Conservation (phyloP, 352 stramenopile species). For the Phytopythium oedochilum region DNA sequence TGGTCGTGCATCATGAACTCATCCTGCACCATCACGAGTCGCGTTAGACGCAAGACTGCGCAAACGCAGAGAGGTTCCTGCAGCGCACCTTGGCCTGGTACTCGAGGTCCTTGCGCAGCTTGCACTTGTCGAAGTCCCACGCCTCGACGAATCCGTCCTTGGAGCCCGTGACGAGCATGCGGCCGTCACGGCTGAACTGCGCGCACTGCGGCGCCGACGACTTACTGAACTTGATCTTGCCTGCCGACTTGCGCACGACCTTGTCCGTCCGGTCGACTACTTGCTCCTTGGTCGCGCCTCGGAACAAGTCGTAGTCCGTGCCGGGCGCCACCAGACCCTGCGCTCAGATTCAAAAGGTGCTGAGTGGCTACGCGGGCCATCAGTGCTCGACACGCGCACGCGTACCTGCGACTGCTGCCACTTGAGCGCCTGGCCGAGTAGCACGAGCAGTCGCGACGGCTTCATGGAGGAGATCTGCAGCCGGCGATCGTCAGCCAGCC, state of each 20-base stretch:
- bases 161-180: constrained; percentile 89
- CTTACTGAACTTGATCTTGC: constrained; percentile 90
- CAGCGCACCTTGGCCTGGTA: constrained; percentile 84
- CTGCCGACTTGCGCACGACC: constrained; percentile 49
- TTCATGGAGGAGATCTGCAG: constrained; percentile 45
- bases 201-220: constrained; percentile 76
- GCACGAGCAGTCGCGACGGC: constrained; percentile 85
- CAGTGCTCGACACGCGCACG: background rate
- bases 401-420: constrained; percentile 81
- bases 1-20: constrained; percentile 93
- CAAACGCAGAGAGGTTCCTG: background rate
- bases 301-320: constrained; percentile 83
- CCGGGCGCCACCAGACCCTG: constrained; percentile 58
- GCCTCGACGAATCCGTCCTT: constrained; percentile 95
- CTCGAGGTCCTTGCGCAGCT: constrained; percentile 87
- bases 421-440: constrained; percentile 89
- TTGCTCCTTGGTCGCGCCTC: constrained; percentile 45
- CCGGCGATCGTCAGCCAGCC: background rate
- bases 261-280: constrained; percentile 58
- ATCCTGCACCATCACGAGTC: constrained; percentile 24
- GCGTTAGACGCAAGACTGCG: background rate
- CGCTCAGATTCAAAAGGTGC: background rate
- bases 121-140: constrained; percentile 91
- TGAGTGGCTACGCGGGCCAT: background rate
- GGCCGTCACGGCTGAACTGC: constrained; percentile 86